These are phyloP conservation scores for Penicillium janthinellum DNA, from an alignment of 2,329 filamentous ascomycete species.

Conservation along the genomic window DNA sequence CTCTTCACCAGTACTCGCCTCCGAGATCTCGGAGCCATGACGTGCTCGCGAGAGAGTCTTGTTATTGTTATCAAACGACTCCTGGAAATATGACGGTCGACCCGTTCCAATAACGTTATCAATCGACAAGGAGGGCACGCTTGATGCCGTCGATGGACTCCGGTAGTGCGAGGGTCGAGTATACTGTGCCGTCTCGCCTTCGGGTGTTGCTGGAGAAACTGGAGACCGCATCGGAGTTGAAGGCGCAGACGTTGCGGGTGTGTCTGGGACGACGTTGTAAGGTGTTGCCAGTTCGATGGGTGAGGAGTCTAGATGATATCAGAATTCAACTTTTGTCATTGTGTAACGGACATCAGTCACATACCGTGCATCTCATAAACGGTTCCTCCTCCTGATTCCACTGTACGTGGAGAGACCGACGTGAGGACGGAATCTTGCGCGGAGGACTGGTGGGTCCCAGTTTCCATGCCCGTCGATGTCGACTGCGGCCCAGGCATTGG, in stretches of 20 bases:
- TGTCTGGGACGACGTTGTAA: constrained; percentile 3
- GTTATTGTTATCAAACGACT: constrained; percentile 2
- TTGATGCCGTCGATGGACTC: constrained; percentile 9
- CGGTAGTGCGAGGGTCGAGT: not conserved
- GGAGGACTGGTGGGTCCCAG: not conserved
- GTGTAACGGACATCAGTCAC: not conserved
- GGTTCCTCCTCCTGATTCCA: constrained; percentile 17
- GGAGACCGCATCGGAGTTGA: constrained; percentile 1
- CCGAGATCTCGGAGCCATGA: constrained; percentile 15
- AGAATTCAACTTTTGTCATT: not conserved
- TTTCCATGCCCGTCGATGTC: constrained; percentile 12
- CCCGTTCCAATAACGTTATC: constrained; percentile 8
- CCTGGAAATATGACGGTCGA: constrained; percentile 9
- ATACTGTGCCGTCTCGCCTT: constrained; percentile 3
- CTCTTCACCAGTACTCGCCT: constrained; percentile 5
- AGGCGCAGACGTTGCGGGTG: not conserved
- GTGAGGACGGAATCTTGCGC: constrained; percentile 10
- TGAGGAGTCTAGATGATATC: constrained; percentile 14
- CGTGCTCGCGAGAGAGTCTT: not conserved
- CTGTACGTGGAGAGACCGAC: constrained; percentile 10
- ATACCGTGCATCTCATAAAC: constrained; percentile 22
- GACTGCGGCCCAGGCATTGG: constrained; percentile 11
- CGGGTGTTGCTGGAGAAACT: constrained; percentile 5
- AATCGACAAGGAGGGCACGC: constrained; percentile 9
- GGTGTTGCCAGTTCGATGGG: constrained; percentile 15